A percentile compares a stretch with the other conserved stretches of the same genome.
These are phyloP conservation scores for Colletotrichum magnum DNA, from an alignment of 2,329 filamentous ascomycete genomes.

Conservation along the genomic window DNA sequence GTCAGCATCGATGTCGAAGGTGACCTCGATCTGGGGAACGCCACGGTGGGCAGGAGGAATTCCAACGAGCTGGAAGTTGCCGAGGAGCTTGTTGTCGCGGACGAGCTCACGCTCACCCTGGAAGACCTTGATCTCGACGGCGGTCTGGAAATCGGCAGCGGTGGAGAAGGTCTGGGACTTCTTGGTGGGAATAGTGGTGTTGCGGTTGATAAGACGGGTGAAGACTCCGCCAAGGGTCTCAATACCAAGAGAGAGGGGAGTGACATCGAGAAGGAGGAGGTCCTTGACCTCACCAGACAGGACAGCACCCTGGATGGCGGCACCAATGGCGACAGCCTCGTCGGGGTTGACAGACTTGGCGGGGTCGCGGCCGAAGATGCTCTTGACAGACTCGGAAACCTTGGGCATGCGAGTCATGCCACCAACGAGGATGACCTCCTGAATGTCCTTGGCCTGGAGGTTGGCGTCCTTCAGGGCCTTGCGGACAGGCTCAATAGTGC, in stretches of 20 bases:
- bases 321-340: conserved; percentile 97
- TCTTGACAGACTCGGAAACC: conserved; percentile 95
- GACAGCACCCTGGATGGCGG: conserved; percentile 96
- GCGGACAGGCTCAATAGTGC: conserved; percentile 91
- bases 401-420: conserved; percentile 99
- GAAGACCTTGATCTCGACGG: conserved; percentile 99
- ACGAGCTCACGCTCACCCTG: conserved; percentile 99
- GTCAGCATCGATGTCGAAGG: conserved; percentile 98
- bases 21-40: conserved; percentile 97
- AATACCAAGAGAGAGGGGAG: conserved; percentile 96
- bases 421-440: conserved; percentile 98
- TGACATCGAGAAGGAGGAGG: conserved; percentile 94
- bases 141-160: conserved; percentile 97
- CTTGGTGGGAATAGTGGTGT: conserved; percentile 99
- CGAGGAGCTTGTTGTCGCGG: conserved; percentile 97
- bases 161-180: conserved; percentile 99
- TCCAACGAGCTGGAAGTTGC: conserved; percentile 99
- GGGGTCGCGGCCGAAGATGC: conserved; percentile 94
- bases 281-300: conserved; percentile 97
- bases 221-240: conserved; percentile 98
- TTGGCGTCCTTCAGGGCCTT: conserved; percentile 97
- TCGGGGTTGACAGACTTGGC: conserved; percentile 99
- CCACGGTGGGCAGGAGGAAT: conserved; percentile 97
- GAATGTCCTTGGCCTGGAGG: conserved; percentile 92
- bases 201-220: conserved; percentile 97